Evolutionary conservation across 805 yeast species (phyloP).

Genomic region (Brettanomyces naardenensis): DNA sequence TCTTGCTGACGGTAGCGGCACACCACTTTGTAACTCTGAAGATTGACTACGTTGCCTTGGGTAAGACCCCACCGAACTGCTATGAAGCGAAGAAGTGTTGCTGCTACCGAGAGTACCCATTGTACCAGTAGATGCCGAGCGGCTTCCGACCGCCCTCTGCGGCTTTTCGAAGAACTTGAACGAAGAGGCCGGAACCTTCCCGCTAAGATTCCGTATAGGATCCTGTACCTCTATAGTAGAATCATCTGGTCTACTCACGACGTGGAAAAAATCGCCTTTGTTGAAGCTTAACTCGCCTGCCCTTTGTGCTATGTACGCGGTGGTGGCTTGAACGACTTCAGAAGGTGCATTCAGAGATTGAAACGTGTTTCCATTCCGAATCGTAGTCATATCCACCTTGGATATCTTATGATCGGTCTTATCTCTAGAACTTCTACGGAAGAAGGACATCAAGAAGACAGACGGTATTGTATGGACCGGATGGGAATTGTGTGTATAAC

Average conservation of each 20-base stretch:
- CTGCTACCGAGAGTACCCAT: not conserved
- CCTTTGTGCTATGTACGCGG: conserved; percentile 69
- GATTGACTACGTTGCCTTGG: not conserved
- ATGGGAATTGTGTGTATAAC: no score
- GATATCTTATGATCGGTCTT: conserved; percentile 16
- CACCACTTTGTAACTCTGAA: not conserved
- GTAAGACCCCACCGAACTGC: not conserved
- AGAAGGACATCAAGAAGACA: conserved; percentile 19
- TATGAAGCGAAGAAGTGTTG: not conserved
- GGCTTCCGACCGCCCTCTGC: conserved; percentile 28
- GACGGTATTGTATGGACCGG: not conserved
- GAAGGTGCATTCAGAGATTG: conserved; percentile 47
- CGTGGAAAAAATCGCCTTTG: conserved; percentile 87
- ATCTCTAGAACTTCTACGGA: conserved; percentile 26
- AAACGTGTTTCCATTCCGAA: conserved; percentile 3
- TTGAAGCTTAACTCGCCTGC: conserved; percentile 72
- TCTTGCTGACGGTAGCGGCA: conserved; percentile 1
- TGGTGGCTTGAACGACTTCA: conserved; percentile 76
- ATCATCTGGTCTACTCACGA: conserved; percentile 42
- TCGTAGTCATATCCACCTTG: conserved; percentile 6
- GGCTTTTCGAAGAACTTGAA: conserved; percentile 73
- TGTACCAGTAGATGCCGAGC: conserved; percentile 4
- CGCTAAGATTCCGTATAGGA: conserved; percentile 68
- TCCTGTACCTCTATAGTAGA: conserved; percentile 76
- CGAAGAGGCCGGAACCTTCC: conserved; percentile 80